Evolutionary conservation across 208 protist genomes (phyloP), one percentile per base, ranked within the genome.

Genomic region (Histomonas meleagridis): DNA sequence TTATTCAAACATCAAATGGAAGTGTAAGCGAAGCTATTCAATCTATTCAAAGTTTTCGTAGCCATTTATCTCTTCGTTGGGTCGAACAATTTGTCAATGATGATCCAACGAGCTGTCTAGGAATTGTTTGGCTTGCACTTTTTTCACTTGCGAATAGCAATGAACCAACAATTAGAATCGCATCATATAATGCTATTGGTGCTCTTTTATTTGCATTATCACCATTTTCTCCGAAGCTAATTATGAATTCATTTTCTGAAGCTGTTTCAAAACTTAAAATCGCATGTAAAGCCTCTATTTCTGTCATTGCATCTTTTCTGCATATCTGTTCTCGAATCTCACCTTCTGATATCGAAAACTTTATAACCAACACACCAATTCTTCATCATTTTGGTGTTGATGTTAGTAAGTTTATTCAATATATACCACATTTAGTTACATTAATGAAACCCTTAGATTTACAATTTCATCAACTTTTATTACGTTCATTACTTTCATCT

Each of bases 401-500:
- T 86, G 76, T 86, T 32, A 86, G 76, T 49, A 46, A 55, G 51
- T 86, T 86, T 28, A 86, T 86, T 28, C 76, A 86, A 86, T n/a
- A 86, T 35, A 46, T 86, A 3, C 76, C 76, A 32, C 23, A 86
- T 46, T 86, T 86, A 10, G 26, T 86, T 38, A 32, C 14, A 55
- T 55, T 86, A 18, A 86, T 86, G 76, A 32, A n/a, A 86, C 38
- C 38, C 32, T 28, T 86, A 18, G 40, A 43, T n/a, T 26, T 86
- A 26, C 76, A 86, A 46, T 86, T 86, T n/a, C 76, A 86, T 86
- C 40, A 86, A 38, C 14, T 32, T 26, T 55, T 86, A 21, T 43
- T 86, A 43, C 76, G 76, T 38, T 51, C 40, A 9, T 55, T 86
- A 55, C 38, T 86, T 12, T 51, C 46, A 51, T 86, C 76, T 46